These are phyloP conservation scores for Cylindrotheca fusiformis DNA, from an alignment of 108 stramenopile species.

Conservation along the genomic window DNA sequence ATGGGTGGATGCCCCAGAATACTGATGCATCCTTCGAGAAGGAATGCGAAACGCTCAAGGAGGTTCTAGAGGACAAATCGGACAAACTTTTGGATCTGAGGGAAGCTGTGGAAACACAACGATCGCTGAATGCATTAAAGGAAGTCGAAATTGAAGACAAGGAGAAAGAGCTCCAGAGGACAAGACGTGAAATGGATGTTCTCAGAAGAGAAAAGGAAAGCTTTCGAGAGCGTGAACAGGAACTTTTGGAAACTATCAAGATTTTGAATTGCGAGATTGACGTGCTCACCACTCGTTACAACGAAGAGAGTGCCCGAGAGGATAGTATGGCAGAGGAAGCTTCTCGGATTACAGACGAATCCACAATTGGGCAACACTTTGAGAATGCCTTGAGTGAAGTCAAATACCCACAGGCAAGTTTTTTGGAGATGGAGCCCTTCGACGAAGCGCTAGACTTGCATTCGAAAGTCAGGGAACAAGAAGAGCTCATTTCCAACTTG, in stretches of 20 bases:
- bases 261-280: slow-evolving; percentile 29
- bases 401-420: too few relatives aligned
- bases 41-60: slow-evolving; percentile 25
- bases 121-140: slow-evolving; percentile 15
- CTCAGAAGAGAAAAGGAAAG: slow-evolving; percentile 23
- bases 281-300: too few relatives aligned
- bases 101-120: slow-evolving; percentile 27
- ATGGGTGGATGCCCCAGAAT: neutral
- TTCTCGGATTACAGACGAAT: too few relatives aligned
- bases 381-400: too few relatives aligned
- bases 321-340: too few relatives aligned
- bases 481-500: neutral
- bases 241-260: slow-evolving; percentile 27
- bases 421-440: too few relatives aligned
- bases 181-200: slow-evolving; percentile 7
- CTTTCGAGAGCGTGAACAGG: slow-evolving; percentile 19
- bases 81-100: slow-evolving; percentile 16
- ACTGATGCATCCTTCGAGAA: slow-evolving; percentile 8
- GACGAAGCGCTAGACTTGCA: neutral
- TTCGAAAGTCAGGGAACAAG: neutral
- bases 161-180: slow-evolving; percentile 20
- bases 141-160: slow-evolving; percentile 29
- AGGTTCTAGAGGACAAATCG: slow-evolving; percentile 25
- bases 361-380: too few relatives aligned
- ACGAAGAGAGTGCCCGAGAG: too few relatives aligned